A percentile compares a stretch with the other conserved stretches of the same genome.
These are phyloP conservation scores for Cryptococcus sp. DNA, from an alignment of 1,284 basidiomycete species.

Conservation along the genomic window DNA sequence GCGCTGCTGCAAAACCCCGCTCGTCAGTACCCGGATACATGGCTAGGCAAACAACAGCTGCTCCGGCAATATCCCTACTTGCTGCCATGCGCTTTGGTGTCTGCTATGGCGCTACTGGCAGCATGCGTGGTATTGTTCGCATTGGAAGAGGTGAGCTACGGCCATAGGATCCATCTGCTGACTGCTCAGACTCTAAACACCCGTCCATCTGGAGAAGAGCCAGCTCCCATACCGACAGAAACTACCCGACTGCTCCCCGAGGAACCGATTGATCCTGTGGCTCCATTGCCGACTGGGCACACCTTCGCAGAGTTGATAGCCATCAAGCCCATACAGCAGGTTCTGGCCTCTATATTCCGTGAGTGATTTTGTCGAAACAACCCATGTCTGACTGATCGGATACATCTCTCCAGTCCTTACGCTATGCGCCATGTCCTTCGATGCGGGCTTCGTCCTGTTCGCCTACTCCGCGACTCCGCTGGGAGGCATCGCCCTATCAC, in stretches of 20 bases:
- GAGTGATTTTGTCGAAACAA: not conserved
- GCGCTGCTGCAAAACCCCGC: constrained; percentile 21
- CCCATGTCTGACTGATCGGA: not conserved
- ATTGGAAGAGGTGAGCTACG: constrained; percentile 27
- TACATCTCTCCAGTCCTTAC: constrained; percentile 21
- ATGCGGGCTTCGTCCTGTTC: constrained; percentile 37
- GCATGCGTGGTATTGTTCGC: constrained; percentile 17
- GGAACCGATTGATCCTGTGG: constrained; percentile 9
- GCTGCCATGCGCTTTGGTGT: constrained; percentile 16
- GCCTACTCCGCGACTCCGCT: constrained; percentile 28
- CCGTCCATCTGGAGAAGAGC: not conserved
- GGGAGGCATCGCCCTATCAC: constrained; percentile 29
- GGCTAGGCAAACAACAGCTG: constrained; percentile 16
- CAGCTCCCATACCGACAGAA: constrained; percentile 3
- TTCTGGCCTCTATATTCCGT: constrained; percentile 27
- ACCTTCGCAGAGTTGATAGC: constrained; percentile 18
- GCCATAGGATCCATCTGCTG: not conserved
- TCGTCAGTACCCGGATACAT: constrained; percentile 22
- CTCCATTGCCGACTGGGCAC: constrained; percentile 5
- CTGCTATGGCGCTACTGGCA: constrained; percentile 9
- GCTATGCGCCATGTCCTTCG: constrained; percentile 34
- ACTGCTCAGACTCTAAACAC: too few species aligned
- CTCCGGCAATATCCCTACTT: constrained; percentile 22
- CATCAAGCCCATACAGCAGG: constrained; percentile 17
- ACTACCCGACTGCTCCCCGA: constrained; percentile 9